Conservation (phyloP, 768 basidiomycete species). For the Trametopsis cervina region DNA sequence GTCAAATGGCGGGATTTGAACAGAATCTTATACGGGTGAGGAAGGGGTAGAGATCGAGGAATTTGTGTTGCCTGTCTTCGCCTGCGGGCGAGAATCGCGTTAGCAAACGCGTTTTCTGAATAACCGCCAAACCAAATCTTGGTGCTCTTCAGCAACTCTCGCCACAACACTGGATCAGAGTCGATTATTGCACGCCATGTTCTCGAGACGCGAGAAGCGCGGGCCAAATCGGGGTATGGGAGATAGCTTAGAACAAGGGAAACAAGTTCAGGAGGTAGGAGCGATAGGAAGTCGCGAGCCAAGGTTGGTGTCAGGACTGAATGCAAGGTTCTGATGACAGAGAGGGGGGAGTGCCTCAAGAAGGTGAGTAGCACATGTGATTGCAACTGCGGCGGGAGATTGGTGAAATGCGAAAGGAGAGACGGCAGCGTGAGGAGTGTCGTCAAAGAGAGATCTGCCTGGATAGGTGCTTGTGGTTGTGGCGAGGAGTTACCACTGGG, state of each 20-base stretch:
- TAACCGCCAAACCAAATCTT: constrained; percentile 88
- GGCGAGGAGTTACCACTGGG: constrained; percentile 76
- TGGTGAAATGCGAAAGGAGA: constrained; percentile 74
- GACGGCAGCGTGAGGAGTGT: constrained; percentile 83
- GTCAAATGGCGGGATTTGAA: constrained; percentile 88
- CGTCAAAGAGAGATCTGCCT: constrained; percentile 76
- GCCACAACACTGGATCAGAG: constrained; percentile 85
- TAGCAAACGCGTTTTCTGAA: constrained; percentile 75
- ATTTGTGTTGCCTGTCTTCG: constrained; percentile 32
- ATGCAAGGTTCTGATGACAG: constrained; percentile 85
- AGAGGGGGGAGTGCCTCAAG: constrained; percentile 83
- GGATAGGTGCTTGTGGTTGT: constrained; percentile 52
- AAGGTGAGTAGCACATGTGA: constrained; percentile 92
- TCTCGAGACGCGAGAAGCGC: constrained; percentile 83
- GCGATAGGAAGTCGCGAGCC: constrained; percentile 89
- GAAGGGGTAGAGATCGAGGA: constrained; percentile 52
- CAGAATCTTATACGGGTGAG: constrained; percentile 86
- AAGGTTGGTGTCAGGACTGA: constrained; percentile 85
- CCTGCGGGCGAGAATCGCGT: constrained; percentile 59
- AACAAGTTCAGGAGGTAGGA: constrained; percentile 88
- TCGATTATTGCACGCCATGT: constrained; percentile 92
- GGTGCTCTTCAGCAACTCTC: constrained; percentile 74
- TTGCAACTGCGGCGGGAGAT: constrained; percentile 75
- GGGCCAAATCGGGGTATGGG: constrained; percentile 74
- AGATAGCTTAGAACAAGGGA: constrained; percentile 84